Conservation (phyloP, 106 monocot genomes). For the Platanthera guangdongensis region DNA sequence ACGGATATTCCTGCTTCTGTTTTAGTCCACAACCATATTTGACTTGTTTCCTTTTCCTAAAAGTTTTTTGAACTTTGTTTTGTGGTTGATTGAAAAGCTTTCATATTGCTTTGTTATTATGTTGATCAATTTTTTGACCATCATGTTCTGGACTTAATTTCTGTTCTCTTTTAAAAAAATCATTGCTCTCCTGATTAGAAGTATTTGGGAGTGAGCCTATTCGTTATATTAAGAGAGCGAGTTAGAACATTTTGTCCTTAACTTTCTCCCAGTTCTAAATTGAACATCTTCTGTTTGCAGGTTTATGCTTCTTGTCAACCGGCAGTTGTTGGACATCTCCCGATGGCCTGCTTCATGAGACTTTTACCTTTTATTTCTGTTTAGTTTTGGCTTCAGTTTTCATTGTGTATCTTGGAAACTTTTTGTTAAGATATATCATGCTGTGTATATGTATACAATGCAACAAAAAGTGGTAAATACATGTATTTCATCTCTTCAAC, state of each 20-base stretch:
- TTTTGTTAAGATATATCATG: conserved; percentile 41
- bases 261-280: background rate
- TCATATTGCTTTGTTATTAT: background rate
- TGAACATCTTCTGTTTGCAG: background rate
- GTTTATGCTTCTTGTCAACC: conserved; percentile 12
- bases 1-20: too few species aligned
- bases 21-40: background rate
- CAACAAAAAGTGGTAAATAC: conserved; percentile 33
- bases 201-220: background rate
- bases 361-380: conserved; percentile 38
- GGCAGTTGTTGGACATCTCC: conserved; percentile 12
- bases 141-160: background rate
- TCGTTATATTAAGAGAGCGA: background rate
- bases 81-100: background rate
- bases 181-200: background rate
- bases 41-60: background rate
- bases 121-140: background rate
- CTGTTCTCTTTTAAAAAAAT: background rate
- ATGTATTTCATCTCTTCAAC: conserved; percentile 35
- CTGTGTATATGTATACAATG: conserved; percentile 56
- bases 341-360: conserved; percentile 28
- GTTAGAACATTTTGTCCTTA: background rate
- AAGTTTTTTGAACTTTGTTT: background rate
- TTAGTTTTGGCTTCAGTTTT: conserved; percentile 44
- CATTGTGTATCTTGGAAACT: conserved; percentile 48